These are phyloP conservation scores for Magnaporthiopsis rhizophila DNA, from an alignment of 2,329 filamentous ascomycete genomes.

Conservation along the genomic window DNA sequence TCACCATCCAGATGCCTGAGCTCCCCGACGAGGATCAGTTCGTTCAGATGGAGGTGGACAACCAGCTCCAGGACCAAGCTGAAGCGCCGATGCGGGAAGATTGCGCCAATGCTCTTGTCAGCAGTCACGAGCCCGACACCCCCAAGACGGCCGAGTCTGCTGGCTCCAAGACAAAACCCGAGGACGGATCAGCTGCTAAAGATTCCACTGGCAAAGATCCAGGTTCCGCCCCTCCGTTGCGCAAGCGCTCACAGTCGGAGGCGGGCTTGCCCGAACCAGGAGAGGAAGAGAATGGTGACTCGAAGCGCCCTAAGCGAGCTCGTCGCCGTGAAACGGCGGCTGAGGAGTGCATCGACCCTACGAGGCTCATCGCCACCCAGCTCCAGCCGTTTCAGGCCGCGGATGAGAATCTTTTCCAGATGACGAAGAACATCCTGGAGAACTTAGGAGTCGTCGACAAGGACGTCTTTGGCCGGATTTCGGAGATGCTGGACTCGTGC, in stretches of 20 bases:
- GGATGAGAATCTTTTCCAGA: conserved; percentile 47
- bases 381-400: conserved; percentile 49
- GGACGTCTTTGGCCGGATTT: conserved; percentile 34
- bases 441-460: conserved; percentile 45
- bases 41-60: conserved; percentile 30
- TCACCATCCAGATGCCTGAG: conserved; percentile 29
- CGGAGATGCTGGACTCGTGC: conserved; percentile 44
- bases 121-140: background rate
- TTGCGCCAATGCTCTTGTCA: background rate
- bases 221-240: conserved; percentile 33
- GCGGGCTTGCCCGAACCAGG: conserved; percentile 48
- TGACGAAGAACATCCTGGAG: conserved; percentile 46
- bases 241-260: conserved; percentile 55
- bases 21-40: conserved; percentile 27
- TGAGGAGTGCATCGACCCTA: conserved; percentile 46
- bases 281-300: conserved; percentile 49
- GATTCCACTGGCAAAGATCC: background rate
- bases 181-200: background rate
- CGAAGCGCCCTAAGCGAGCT: conserved; percentile 59
- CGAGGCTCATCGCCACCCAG: conserved; percentile 43
- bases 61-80: conserved; percentile 17
- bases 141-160: conserved; percentile 8
- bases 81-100: conserved; percentile 7
- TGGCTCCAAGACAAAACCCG: conserved; percentile 5
- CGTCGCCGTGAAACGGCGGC: conserved; percentile 48